These are phyloP conservation scores for Trifolium pratense DNA, from an alignment of 306 rosid genomes.

Conservation along the genomic window DNA sequence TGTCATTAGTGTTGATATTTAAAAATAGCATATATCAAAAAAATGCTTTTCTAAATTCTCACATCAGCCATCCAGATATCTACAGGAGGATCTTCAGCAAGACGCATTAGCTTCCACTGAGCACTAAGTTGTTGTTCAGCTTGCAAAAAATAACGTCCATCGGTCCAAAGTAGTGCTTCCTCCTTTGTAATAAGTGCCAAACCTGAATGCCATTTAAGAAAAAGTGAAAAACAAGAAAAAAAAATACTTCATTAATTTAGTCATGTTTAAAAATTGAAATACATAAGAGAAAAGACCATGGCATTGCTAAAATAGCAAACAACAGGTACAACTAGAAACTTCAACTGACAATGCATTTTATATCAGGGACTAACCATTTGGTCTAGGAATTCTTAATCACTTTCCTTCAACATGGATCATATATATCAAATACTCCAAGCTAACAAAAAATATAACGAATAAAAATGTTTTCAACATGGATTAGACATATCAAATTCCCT, in stretches of 20 bases:
- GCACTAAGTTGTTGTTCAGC: constrained; percentile 80
- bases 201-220: constrained; percentile 54
- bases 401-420: no score
- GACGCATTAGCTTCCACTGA: constrained; percentile 95
- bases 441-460: no score
- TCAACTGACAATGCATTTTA: neutral
- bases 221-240: neutral
- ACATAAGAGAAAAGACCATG: constrained; percentile 27
- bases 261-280: constrained; percentile 24
- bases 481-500: no score
- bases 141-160: constrained; percentile 96
- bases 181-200: constrained; percentile 79
- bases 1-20: neutral
- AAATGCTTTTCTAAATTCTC: constrained; percentile 32
- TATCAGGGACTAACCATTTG: no score
- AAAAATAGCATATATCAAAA: constrained; percentile 12
- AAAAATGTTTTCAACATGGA: no score
- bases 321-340: neutral
- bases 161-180: constrained; percentile 92
- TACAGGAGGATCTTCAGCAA: constrained; percentile 91
- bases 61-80: constrained; percentile 94
- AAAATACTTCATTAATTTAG: neutral
- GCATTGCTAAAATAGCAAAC: neutral
- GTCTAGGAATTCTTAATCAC: no score
- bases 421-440: no score